Evolutionary conservation across 2,329 filamentous ascomycete genomes (phyloP).

Genomic region (Fusarium subtropicale): DNA sequence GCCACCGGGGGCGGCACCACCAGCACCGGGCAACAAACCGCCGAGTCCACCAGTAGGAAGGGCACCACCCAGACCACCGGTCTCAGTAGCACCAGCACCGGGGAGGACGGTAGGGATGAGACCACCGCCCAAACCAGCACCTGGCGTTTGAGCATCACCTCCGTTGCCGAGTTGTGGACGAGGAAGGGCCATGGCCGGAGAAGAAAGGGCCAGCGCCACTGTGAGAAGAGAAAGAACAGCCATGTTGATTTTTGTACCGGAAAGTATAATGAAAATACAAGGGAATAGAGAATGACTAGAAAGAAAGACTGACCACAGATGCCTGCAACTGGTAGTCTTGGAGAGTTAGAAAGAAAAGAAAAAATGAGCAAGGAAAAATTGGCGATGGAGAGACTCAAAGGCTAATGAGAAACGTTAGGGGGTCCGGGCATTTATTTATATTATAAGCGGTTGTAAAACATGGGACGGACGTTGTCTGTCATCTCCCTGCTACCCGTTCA

Average conservation of each 20-base stretch:
- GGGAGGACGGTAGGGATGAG: conserved; percentile 13
- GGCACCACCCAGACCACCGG: conserved; percentile 1
- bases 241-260: conserved; percentile 37
- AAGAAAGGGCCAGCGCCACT: conserved; percentile 45
- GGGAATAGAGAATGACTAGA: conserved; percentile 32
- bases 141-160: conserved; percentile 20
- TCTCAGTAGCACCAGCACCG: conserved; percentile 6
- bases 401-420: conserved; percentile 12
- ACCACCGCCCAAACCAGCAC: conserved; percentile 28
- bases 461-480: conserved; percentile 21
- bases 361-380: conserved; percentile 38
- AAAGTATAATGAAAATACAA: conserved; percentile 15
- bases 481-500: conserved; percentile 19
- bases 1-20: neutral
- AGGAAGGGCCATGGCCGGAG: conserved; percentile 38
- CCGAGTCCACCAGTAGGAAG: neutral
- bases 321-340: conserved; percentile 46
- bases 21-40: neutral
- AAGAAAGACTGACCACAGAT: conserved; percentile 45
- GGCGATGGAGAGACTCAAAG: conserved; percentile 41
- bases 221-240: conserved; percentile 45
- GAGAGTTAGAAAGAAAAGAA: conserved; percentile 42
- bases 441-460: conserved; percentile 2
- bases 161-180: conserved; percentile 29
- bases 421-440: conserved; percentile 44